Evolutionary conservation across 1,284 basidiomycete species (phyloP), one percentile per base, ranked within the genome.

Genomic region (Puccinia horiana): DNA sequence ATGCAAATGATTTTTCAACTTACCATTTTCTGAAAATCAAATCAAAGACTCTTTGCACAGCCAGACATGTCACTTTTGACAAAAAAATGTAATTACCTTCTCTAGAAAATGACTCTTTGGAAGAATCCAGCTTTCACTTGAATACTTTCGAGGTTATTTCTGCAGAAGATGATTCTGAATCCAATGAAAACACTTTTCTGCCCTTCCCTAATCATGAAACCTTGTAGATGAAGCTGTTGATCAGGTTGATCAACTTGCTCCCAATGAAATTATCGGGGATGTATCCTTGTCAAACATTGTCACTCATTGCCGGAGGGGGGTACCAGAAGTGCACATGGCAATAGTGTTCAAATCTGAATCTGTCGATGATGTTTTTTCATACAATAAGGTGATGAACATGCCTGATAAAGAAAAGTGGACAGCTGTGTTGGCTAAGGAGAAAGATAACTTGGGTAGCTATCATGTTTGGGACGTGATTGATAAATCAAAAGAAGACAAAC

Each of bases 211-310:
- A 63, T 29, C 61, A 63, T 29, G 61, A 63, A 63, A 8, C 14
- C 49, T 23, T 23, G n/a, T n/a, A n/a, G n/a, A n/a, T n/a, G n/a
- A n/a, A 20, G 49, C 18, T 8, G 4, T 26, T 26, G n/a, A 58
- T 47, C 16, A 8, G 9, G 35, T 23, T 16, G 18, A 2, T 29
- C 9, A 1, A 5, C 23, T 5, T 35, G 23, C 42, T 44, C 26
- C 40, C 16, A 47, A 72, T 1, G 69, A 72, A 72, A 72, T 72
- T 8, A 72, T 72, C 32, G 69, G 69, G 6, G 47, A 72, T 29
- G n/a, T 72, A 0, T 47, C 23, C 16, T 18, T 6, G 1, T 4
- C 8, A 23, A 72, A 72, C 44, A 47, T 72, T 20, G 5, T 72
- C 0, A 26, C 69, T 32, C 29, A 49, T 49, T 8, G 44, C 16